These are phyloP conservation scores for Neurospora cerealis DNA, from an alignment of 495 filamentous ascomycete genomes.

Conservation along the genomic window DNA sequence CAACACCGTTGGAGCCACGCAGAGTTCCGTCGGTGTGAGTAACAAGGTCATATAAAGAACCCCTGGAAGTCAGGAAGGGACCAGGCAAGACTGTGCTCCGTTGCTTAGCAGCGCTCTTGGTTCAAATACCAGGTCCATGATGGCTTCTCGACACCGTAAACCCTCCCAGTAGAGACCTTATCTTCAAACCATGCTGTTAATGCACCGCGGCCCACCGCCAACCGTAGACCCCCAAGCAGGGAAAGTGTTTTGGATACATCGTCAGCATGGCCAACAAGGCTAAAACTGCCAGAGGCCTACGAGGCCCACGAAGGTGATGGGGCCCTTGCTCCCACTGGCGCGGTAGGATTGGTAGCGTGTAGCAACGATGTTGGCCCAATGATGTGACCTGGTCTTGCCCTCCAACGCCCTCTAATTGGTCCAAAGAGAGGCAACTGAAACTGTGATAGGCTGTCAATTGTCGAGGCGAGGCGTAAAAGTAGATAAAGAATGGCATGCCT, in stretches of 20 bases:
- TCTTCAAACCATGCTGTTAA: background rate
- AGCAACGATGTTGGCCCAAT: background rate
- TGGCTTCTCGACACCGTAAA: background rate
- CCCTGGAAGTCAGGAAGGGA: background rate
- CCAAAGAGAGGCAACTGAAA: background rate
- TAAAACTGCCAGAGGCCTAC: background rate
- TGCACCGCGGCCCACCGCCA: background rate
- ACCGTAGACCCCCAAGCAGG: background rate
- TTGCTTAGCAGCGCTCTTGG: background rate
- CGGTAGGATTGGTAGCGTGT: background rate
- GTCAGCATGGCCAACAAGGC: background rate
- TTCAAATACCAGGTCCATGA: background rate
- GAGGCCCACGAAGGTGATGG: background rate
- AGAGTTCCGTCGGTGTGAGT: background rate
- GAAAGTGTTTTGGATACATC: background rate
- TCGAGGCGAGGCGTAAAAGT: background rate
- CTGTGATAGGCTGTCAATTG: background rate
- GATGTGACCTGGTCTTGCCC: background rate
- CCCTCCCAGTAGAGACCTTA: background rate
- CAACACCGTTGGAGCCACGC: background rate
- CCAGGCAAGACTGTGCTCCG: background rate
- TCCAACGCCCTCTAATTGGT: background rate
- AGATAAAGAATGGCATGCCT: background rate
- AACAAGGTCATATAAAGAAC: background rate
- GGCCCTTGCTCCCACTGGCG: background rate